Evolutionary conservation across 768 basidiomycete species (phyloP).

Genomic region (Pisolithus microcarpus): DNA sequence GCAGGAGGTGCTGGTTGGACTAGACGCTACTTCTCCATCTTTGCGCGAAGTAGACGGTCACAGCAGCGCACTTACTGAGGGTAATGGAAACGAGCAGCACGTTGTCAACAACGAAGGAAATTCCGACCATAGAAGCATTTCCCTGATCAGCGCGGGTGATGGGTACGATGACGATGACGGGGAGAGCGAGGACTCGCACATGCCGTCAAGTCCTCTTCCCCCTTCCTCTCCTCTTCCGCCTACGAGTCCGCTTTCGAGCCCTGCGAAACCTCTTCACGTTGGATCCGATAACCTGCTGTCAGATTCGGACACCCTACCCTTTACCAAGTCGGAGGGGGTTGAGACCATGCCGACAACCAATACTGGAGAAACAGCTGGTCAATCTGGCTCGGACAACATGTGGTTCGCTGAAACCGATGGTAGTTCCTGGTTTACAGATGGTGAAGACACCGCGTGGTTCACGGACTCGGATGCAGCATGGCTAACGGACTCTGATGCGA

Average conservation of each 20-base stretch:
- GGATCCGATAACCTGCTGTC: slow-evolving; percentile 12
- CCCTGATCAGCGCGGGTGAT: neutral
- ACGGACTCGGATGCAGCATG: slow-evolving; percentile 38
- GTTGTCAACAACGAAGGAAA: neutral
- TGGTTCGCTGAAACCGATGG: slow-evolving; percentile 23
- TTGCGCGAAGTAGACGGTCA: slow-evolving; percentile 36
- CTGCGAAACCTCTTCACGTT: slow-evolving; percentile 4
- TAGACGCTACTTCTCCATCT: slow-evolving; percentile 34
- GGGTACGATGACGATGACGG: slow-evolving; percentile 17
- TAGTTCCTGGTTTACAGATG: slow-evolving; percentile 20
- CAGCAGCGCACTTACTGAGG: neutral
- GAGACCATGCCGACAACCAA: slow-evolving; percentile 10
- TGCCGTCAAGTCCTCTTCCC: slow-evolving; percentile 47
- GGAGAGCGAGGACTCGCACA: slow-evolving; percentile 15
- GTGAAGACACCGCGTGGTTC: slow-evolving; percentile 37
- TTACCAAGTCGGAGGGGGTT: slow-evolving; percentile 3
- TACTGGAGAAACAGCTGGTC: slow-evolving; percentile 4
- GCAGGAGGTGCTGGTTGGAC: slow-evolving; percentile 34
- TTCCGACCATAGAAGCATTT: neutral
- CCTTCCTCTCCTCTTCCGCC: slow-evolving; percentile 58
- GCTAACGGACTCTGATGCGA: slow-evolving; percentile 32
- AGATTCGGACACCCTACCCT: slow-evolving; percentile 11
- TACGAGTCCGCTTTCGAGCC: slow-evolving; percentile 39
- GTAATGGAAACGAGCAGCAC: slow-evolving; percentile 6
- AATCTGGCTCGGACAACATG: slow-evolving; percentile 13